Base-by-base conservation (phyloP, 495 filamentous ascomycete genomes). In the Apiosordaria backusii region DNA sequence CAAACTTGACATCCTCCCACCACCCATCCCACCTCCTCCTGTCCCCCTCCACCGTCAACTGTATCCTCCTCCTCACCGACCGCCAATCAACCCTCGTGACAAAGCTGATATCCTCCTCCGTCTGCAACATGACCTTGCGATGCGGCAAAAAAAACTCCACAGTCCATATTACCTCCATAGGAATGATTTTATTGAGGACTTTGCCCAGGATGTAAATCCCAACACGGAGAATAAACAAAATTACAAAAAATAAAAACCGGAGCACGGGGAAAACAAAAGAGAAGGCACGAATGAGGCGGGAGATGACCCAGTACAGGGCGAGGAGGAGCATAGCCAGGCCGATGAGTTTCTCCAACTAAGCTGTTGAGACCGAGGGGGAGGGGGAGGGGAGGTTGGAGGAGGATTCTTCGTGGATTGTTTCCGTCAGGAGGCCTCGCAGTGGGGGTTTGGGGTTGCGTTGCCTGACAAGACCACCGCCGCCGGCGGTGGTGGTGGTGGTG, bases 341-440 rank as follows among this genome's bases (percentile, higher is more conserved):
- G 10, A 13, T 15, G 10, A 45, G 5, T 15, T 45, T 45, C 9
- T 45, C 9, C 35, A 3, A 29, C 27, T 45, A 45, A 7, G 35
- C 35, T 13, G 35, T 13, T 13, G 35, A 45, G 3, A 13, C 35
- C 6, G 35, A 45, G 6, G 5, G 3, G 35, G 35, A 45, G 16
- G 35, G 9, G 5, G 35, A 45, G 35, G 16, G 9, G 35, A 45
- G 35, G 35, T 45, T 45, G 35, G 35, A 45, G 7, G 57, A 27
- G 6, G 16, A 87, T 71, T 90, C 89, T 74, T 91, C 88, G 59
- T 89, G 74, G 19, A 91, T 91, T 0, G 86, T 90, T 61, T 85
- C 80, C 23, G 79, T 77, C 19, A 88, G 70, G 23, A 87, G 70
- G 0, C 80, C 79, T 61, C 69, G 24, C 1, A 16, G 18, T 1